phyloP scores from a whole-genome alignment of 441 rosid species.

The Breynia disticha region DNA sequence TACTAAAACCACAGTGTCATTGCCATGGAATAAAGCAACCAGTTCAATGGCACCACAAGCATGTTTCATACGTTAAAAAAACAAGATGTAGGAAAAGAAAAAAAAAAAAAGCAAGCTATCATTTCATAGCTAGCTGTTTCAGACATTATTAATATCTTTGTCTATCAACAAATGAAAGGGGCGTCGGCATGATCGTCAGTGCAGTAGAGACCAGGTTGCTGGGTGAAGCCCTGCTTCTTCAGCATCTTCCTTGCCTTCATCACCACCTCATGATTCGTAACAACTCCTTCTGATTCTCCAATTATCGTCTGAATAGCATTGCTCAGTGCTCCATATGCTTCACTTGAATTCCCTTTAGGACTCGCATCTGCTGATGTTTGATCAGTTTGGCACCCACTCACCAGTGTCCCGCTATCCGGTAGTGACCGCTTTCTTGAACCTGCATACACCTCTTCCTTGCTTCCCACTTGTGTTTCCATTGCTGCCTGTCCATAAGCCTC shows the following conservation, averaged over 20 bases:
- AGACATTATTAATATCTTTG: no score
- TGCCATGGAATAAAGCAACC: no score
- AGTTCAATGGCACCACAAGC: no score
- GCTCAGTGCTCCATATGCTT: conserved; percentile 91
- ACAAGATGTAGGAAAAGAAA: no score
- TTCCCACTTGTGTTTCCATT: conserved; percentile 51
- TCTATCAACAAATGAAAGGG: conserved; percentile 43
- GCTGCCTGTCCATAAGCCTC: conserved; percentile 63
- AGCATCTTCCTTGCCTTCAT: conserved; percentile 49
- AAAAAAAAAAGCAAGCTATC: no score
- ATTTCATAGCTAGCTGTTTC: no score
- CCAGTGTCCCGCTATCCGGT: conserved; percentile 61
- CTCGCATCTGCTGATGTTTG: conserved; percentile 98
- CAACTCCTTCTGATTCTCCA: conserved; percentile 44
- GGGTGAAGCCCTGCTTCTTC: conserved; percentile 70
- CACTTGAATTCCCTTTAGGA: conserved; percentile 56
- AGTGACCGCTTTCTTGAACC: conserved; percentile 50
- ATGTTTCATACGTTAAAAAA: no score
- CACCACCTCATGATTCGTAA: conserved; percentile 59
- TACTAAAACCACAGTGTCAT: no score
- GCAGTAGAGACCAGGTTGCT: conserved; percentile 86
- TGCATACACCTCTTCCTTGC: conserved; percentile 69
- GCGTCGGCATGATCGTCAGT: conserved; percentile 41
- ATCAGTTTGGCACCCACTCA: conserved; percentile 85
- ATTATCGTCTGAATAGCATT: conserved; percentile 72